Evolutionary conservation across 1,139 yeast genomes (phyloP).

Genomic region (Lipomyces yarrowii): DNA sequence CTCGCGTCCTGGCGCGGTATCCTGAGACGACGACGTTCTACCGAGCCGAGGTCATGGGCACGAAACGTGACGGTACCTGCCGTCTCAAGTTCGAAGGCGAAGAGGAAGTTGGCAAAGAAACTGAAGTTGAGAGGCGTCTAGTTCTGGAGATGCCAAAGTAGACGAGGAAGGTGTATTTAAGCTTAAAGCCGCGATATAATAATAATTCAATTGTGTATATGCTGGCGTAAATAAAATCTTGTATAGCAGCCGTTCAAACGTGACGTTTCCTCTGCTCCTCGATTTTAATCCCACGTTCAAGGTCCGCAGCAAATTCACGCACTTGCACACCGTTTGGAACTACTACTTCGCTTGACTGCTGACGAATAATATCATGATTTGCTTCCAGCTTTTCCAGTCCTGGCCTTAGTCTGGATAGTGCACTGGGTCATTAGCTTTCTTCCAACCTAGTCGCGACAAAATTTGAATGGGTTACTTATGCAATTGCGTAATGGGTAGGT

Average conservation of each 20-base stretch:
- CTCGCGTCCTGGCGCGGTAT: slow-evolving; percentile 86
- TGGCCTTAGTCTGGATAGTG: slow-evolving; percentile 15
- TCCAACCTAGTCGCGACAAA: background rate
- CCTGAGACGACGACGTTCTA: slow-evolving; percentile 98
- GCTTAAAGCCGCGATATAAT: background rate
- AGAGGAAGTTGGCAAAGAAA: slow-evolving; percentile 93
- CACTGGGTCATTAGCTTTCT: background rate
- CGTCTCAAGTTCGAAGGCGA: slow-evolving; percentile 91
- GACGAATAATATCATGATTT: slow-evolving; percentile 7
- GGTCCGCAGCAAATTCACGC: slow-evolving; percentile 13
- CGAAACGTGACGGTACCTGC: slow-evolving; percentile 74
- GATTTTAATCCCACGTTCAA: slow-evolving; percentile 17
- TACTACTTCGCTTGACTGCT: slow-evolving; percentile 17
- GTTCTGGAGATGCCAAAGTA: slow-evolving; percentile 51
- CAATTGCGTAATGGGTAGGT: slow-evolving; percentile 20
- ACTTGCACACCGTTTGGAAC: slow-evolving; percentile 19
- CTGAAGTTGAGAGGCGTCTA: slow-evolving; percentile 83
- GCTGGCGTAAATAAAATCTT: background rate
- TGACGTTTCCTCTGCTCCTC: slow-evolving; percentile 5
- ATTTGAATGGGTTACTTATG: slow-evolving; percentile 16
- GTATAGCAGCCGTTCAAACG: background rate
- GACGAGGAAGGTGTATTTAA: background rate
- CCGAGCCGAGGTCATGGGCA: slow-evolving; percentile 87
- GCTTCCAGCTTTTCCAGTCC: slow-evolving; percentile 11
- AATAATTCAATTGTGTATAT: background rate